Base-by-base conservation (phyloP, 2,329 filamentous ascomycete species). In the Paecilomyces fulvus region DNA sequence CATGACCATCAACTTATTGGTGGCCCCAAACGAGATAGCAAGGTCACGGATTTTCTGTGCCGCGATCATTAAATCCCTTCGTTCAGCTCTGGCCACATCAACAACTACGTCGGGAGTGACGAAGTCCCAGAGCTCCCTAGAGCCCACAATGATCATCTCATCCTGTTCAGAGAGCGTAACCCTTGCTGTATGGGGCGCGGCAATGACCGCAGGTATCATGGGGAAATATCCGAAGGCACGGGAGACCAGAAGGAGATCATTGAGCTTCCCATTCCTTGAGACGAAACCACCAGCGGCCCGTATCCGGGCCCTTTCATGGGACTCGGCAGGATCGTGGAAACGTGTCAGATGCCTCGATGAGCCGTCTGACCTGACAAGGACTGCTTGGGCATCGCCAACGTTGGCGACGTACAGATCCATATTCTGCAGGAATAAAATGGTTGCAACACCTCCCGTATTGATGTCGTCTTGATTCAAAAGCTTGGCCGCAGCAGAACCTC, bases 1-100 rank as follows among this genome's bases (percentile, higher is more conserved):
- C 92, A 97, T 97, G 49, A 99, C 90, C 92, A 97, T 97, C 61
- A 97, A 89, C 76, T 99, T 99, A 67, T 87, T 88, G 1, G 86
- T 92, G 11, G 92, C 90, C 54, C 94, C 94, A 70, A 96, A 97
- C 1, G 92, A 90, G 69, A 99, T 96, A 48, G 94, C 94, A 55
- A 97, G 79, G 75, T 99, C 94, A 57, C 94, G 86, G 30, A 99
- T 81, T 75, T 95, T 96, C 70, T 97, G 92, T 3, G 94, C 88
- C 14, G 92, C 94, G 55, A 90, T 83, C 94, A 99, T 99, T 49
- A 96, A 80, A 70, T 99, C 92, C 50, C 84, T 83, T 6, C 91
- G 86, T 72, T 96, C 92, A 23, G 88, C 88, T 59, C 92, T 83
- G 17, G 90, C 91, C 55, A 97, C 86, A 70, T 99, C 95, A 23